Conservation (phyloP, 768 basidiomycete species). For the Calocera viscosa region DNA sequence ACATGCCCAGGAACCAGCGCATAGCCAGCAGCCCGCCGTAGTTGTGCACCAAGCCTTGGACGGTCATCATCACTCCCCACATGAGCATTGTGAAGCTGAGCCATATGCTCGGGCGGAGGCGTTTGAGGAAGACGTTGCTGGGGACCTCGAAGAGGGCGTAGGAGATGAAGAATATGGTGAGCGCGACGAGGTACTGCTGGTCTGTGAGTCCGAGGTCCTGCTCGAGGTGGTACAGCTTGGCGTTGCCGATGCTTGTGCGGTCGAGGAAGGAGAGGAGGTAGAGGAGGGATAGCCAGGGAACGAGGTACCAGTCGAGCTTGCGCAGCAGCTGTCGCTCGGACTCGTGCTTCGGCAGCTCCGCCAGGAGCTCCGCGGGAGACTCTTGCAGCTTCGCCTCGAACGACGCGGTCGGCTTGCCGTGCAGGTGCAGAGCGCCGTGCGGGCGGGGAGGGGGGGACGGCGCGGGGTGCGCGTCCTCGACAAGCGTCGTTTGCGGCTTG, state of each 20-base stretch:
- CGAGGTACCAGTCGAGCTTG: conserved; percentile 29
- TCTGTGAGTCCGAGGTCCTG: conserved; percentile 47
- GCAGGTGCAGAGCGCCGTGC: background rate
- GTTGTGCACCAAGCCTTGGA: conserved; percentile 58
- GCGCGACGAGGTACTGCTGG: conserved; percentile 48
- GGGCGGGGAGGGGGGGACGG: background rate
- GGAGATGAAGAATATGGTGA: conserved; percentile 41
- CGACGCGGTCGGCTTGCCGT: background rate
- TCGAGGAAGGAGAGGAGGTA: conserved; percentile 67
- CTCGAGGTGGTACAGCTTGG: conserved; percentile 49
- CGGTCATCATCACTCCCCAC: conserved; percentile 68
- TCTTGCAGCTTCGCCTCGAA: background rate
- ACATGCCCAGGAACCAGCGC: conserved; percentile 43
- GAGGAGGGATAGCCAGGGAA: conserved; percentile 69
- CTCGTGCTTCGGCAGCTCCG: background rate
- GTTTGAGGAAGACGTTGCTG: conserved; percentile 59
- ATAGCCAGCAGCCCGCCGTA: conserved; percentile 55
- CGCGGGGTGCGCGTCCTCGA: background rate
- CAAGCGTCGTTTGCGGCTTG: background rate
- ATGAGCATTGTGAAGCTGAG: conserved; percentile 57
- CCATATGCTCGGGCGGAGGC: conserved; percentile 66
- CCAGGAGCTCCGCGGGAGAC: background rate
- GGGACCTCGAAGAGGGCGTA: conserved; percentile 40
- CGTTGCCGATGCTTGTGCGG: conserved; percentile 59
- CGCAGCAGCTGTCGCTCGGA: conserved; percentile 11